A percentile compares a stretch with the other conserved stretches of the same genome.
Conservation (phyloP, 208 protist genomes). For the Acanthamoeba healyi region DNA sequence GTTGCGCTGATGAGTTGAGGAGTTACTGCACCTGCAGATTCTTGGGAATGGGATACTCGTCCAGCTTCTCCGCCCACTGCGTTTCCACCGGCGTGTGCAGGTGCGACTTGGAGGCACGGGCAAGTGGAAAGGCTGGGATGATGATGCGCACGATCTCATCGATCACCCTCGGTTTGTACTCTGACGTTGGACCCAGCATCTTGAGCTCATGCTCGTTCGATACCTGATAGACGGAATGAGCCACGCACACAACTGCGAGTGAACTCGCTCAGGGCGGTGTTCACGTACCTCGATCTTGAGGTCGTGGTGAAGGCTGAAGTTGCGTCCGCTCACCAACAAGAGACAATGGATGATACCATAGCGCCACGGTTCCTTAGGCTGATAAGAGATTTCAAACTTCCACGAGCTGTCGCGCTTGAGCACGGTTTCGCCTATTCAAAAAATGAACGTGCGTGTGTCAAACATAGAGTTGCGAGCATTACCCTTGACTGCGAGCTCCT, state of each 20-base stretch:
- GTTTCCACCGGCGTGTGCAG: background rate
- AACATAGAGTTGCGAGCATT: too few relatives aligned
- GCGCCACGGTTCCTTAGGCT: background rate
- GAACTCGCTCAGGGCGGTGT: too few relatives aligned
- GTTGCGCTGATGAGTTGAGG: too few relatives aligned
- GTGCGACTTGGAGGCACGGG: background rate
- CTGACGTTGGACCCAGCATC: background rate
- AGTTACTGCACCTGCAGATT: slow-evolving; percentile 36
- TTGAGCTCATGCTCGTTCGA: background rate
- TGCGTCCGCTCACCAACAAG: background rate
- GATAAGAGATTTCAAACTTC: background rate
- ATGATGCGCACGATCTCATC: background rate
- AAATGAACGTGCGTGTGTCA: background rate
- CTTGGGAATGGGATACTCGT: background rate
- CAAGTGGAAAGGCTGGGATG: background rate
- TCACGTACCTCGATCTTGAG: background rate
- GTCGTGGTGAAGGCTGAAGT: background rate
- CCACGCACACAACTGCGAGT: too few relatives aligned
- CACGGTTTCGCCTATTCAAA: background rate
- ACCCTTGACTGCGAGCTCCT: too few relatives aligned
- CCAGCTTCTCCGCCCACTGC: background rate
- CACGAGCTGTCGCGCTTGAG: background rate
- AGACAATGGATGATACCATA: background rate
- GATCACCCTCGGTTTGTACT: background rate
- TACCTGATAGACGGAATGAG: background rate